Evolutionary conservation across 2,329 filamentous ascomycete genomes (phyloP).

Genomic region (Monosporascus sp.): DNA sequence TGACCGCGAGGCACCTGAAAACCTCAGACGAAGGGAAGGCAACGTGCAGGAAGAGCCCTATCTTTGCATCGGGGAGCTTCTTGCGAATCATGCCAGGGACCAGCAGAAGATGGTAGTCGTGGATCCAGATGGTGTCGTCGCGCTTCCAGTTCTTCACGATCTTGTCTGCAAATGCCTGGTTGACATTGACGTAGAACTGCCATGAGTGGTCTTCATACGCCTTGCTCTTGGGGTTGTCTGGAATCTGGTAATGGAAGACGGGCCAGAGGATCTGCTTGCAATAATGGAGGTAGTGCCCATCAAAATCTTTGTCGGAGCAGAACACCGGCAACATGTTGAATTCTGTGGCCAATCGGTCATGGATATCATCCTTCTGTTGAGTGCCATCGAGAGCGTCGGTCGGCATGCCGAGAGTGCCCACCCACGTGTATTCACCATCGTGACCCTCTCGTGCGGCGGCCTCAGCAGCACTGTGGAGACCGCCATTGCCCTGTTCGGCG

Average conservation of each 20-base stretch:
- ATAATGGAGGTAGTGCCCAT: slow-evolving; percentile 91
- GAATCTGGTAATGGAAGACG: slow-evolving; percentile 96
- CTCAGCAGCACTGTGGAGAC: slow-evolving; percentile 80
- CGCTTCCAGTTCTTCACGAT: slow-evolving; percentile 90
- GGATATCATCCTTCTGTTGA: slow-evolving; percentile 74
- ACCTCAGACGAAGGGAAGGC: slow-evolving; percentile 96
- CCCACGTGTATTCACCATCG: slow-evolving; percentile 75
- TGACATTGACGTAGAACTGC: slow-evolving; percentile 88
- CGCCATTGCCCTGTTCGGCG: slow-evolving; percentile 88
- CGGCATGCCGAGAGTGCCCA: slow-evolving; percentile 90
- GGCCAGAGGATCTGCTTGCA: slow-evolving; percentile 98
- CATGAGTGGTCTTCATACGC: slow-evolving; percentile 96
- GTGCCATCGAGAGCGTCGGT: slow-evolving; percentile 75
- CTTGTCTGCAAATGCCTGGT: slow-evolving; percentile 87
- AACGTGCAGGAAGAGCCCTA: slow-evolving; percentile 92
- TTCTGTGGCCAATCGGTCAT: slow-evolving; percentile 73
- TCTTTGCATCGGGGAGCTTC: slow-evolving; percentile 86
- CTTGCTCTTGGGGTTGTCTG: slow-evolving; percentile 96
- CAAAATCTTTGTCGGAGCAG: slow-evolving; percentile 84
- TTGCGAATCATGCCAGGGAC: slow-evolving; percentile 86
- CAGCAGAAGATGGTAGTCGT: slow-evolving; percentile 89
- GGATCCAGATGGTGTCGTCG: slow-evolving; percentile 88
- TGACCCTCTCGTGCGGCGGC: slow-evolving; percentile 66
- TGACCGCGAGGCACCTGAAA: slow-evolving; percentile 83
- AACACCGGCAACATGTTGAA: slow-evolving; percentile 80